These are phyloP conservation scores for Penicillium atrosanguineum DNA, from an alignment of 495 filamentous ascomycete species.

Conservation along the genomic window DNA sequence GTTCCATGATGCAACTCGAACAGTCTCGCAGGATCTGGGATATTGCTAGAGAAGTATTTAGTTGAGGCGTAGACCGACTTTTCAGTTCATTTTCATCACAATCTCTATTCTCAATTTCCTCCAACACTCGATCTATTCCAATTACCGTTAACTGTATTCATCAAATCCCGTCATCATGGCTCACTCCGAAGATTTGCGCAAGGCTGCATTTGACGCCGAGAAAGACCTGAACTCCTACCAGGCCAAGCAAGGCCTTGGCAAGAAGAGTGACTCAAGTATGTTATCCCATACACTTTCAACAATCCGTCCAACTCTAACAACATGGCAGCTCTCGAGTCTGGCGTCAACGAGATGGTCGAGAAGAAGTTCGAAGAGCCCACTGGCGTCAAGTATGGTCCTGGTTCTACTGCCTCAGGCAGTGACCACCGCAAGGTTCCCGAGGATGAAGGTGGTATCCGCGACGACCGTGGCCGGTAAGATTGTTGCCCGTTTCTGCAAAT, in stretches of 20 bases:
- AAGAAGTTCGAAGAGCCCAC: constrained; percentile 43
- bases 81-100: not conserved
- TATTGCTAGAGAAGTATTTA: constrained; percentile 1
- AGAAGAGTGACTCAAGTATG: constrained; percentile 49
- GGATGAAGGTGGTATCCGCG: constrained; percentile 49
- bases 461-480: constrained; percentile 43
- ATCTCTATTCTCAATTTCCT: not conserved
- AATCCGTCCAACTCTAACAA: not conserved
- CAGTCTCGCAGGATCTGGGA: not conserved
- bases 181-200: constrained; percentile 35
- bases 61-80: not conserved
- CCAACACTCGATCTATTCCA: not conserved
- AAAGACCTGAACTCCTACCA: constrained; percentile 53
- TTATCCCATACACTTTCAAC: not conserved
- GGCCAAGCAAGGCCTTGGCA: constrained; percentile 45
- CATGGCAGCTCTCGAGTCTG: constrained; percentile 48
- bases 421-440: constrained; percentile 51
- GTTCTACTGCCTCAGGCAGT: constrained; percentile 46
- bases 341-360: constrained; percentile 46
- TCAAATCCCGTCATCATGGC: constrained; percentile 23
- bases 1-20: constrained; percentile 32
- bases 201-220: constrained; percentile 45
- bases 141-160: not conserved
- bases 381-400: constrained; percentile 45
- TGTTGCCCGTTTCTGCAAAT: not conserved